Evolutionary conservation across 2,329 filamentous ascomycete species (phyloP), one percentile per base, ranked within the genome.

Genomic region (Aquanectria penicillioides): DNA sequence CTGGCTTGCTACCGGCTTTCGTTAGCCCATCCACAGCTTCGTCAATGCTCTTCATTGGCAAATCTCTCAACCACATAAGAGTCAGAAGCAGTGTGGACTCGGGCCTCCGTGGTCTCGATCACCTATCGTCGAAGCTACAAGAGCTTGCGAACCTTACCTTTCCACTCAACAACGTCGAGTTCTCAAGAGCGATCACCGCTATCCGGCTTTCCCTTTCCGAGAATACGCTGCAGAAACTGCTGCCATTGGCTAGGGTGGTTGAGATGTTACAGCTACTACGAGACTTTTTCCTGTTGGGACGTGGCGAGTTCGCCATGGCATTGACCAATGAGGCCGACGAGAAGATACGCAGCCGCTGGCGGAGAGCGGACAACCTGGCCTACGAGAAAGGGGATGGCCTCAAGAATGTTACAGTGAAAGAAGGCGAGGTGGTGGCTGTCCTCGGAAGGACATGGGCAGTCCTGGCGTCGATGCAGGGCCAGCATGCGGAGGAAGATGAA

Each of bases 31-130:
- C 88, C 5, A 91, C 92, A 2, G 93, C 92, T 7, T 83, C 86
- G 4, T 97, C 94, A 0, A 92, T 98, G 73, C 80, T 97, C 5
- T 97, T 97, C 71, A 90, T 97, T 61, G 95, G 95, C 10, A 91
- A 91, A 64, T 96, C 93, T 0, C 80, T 98, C 41, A 93, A 96
- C 67, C 92, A 97, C 65, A 90, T 97, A 52, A 85, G 90, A 46
- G 82, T 85, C 13, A 82, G 80, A 65, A 80, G 80, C 54, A 80
- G 75, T 41, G 71, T 78, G 9, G 78, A 81, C 58, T 75, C 77
- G 12, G 73, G 78, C 48, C 64, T 80, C 17, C 76, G 78, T 28
- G 86, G 87, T 25, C 77, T 88, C 5, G 81, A 86, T 17, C 83
- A 92, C 44, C 77, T 92, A 2, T 86, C 90, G 1, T 82, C 85